A percentile compares a stretch with the other conserved stretches of the same genome.
Evolutionary conservation across 495 filamentous ascomycete genomes (phyloP).

Genomic region (Neurospora tetraspora): DNA sequence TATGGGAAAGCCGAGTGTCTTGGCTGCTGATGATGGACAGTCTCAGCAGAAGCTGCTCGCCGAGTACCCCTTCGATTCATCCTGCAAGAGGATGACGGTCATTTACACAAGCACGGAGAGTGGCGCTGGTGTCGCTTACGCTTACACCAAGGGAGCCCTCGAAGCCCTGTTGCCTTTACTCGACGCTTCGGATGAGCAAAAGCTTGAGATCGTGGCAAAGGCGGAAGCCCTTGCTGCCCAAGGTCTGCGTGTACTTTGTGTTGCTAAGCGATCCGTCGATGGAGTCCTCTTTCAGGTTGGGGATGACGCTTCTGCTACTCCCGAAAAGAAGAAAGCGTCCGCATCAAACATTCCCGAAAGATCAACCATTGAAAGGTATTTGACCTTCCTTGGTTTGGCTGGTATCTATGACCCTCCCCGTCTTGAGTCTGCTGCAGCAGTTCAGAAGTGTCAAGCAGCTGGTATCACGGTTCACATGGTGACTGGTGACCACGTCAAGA

Average conservation of each 20-base stretch:
- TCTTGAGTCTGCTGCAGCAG: constrained; percentile 53
- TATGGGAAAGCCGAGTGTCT: constrained; percentile 40
- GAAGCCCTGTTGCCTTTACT: constrained; percentile 62
- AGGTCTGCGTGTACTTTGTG: constrained; percentile 69
- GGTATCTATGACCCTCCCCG: constrained; percentile 67
- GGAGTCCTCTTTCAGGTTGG: background rate
- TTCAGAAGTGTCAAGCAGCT: constrained; percentile 54
- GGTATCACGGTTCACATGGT: constrained; percentile 75
- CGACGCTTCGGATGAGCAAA: constrained; percentile 47
- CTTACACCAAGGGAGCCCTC: constrained; percentile 72
- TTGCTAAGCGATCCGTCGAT: constrained; percentile 43
- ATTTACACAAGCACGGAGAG: constrained; percentile 38
- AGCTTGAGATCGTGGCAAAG: constrained; percentile 46
- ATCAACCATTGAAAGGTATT: constrained; percentile 40
- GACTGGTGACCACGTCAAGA: constrained; percentile 69
- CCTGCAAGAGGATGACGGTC: constrained; percentile 76
- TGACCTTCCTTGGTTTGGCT: constrained; percentile 53
- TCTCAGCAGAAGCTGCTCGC: constrained; percentile 34
- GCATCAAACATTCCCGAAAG: constrained; percentile 19
- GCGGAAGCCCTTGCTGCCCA: constrained; percentile 56
- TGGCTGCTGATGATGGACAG: constrained; percentile 33
- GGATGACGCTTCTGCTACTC: background rate
- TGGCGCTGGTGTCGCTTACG: constrained; percentile 22
- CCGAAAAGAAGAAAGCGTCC: constrained; percentile 4
- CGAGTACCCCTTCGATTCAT: constrained; percentile 73